phyloP scores from a whole-genome alignment of 2,329 filamentous ascomycete species.

The Pseudocercospora cruenta region DNA sequence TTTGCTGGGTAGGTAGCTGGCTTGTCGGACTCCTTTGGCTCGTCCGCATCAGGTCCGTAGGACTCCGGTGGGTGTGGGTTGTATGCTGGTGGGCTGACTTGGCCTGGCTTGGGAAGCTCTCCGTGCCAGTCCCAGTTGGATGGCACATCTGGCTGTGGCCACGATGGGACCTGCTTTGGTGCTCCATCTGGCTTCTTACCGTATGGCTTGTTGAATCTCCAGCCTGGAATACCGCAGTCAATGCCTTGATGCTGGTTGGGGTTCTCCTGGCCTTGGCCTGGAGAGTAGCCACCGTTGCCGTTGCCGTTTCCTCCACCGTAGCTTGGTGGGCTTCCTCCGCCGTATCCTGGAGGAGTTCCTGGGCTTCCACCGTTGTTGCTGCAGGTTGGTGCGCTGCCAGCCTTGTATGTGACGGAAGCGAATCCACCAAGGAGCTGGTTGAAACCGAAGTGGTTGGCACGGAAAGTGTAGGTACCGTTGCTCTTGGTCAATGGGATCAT shows the following conservation, averaged over 20 bases:
- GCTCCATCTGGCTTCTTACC: constrained; percentile 3
- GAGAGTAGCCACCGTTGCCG: constrained; percentile 1
- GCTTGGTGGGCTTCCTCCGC: neutral
- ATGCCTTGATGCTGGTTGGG: constrained; percentile 1
- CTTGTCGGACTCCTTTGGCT: neutral
- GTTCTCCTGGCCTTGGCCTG: neutral
- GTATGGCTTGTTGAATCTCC: constrained; percentile 9
- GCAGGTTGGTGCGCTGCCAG: constrained; percentile 3
- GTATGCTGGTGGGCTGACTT: neutral
- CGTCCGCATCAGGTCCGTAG: constrained; percentile 2
- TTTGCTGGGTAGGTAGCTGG: constrained; percentile 4
- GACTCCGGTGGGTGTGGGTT: neutral
- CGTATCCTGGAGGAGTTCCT: neutral
- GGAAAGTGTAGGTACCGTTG: constrained; percentile 43
- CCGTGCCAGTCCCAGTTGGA: constrained; percentile 9
- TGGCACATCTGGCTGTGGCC: neutral
- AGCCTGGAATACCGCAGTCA: constrained; percentile 9
- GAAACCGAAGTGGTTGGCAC: constrained; percentile 19
- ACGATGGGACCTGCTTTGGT: neutral
- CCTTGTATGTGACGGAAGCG: constrained; percentile 20
- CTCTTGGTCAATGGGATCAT: constrained; percentile 51
- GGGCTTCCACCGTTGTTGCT: neutral
- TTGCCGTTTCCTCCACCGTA: neutral
- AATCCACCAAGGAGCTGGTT: constrained; percentile 23
- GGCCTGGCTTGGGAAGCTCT: neutral